Evolutionary conservation across 768 basidiomycete species (phyloP).

Genomic region (Cyathus striatus): DNA sequence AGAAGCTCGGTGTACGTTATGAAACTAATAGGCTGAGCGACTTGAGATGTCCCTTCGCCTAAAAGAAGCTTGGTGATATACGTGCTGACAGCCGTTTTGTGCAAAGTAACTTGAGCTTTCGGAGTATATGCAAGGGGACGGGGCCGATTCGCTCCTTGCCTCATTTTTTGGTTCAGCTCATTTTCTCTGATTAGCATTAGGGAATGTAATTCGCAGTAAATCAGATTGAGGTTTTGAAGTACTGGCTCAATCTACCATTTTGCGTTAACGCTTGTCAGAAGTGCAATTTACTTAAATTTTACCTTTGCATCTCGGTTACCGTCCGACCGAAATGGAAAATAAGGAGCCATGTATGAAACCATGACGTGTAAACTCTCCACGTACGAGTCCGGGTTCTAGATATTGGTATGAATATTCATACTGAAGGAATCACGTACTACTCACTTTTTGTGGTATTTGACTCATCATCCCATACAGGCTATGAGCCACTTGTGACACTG

Average conservation of each 20-base stretch:
- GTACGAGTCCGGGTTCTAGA: slow-evolving; percentile 14
- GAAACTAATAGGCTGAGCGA: slow-evolving; percentile 48
- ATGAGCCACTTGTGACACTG: slow-evolving; percentile 51
- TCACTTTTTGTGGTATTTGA: slow-evolving; percentile 32
- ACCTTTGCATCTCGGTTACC: slow-evolving; percentile 58
- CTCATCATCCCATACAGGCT: slow-evolving; percentile 57
- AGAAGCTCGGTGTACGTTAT: slow-evolving; percentile 60
- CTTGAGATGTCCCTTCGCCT: slow-evolving; percentile 40
- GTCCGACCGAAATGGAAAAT: slow-evolving; percentile 72
- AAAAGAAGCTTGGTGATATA: slow-evolving; percentile 58
- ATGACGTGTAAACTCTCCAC: slow-evolving; percentile 51
- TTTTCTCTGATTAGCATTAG: slow-evolving; percentile 52
- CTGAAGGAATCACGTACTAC: slow-evolving; percentile 13
- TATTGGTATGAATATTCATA: slow-evolving; percentile 2
- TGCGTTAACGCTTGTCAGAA: slow-evolving; percentile 5
- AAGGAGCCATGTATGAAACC: slow-evolving; percentile 69
- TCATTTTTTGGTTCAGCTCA: too few relatives aligned
- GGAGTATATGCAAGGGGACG: too few relatives aligned
- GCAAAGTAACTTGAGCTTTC: too few relatives aligned
- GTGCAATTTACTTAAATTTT: neutral
- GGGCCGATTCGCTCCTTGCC: too few relatives aligned
- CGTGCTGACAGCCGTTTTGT: slow-evolving; percentile 47
- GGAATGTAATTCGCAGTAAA: slow-evolving; percentile 74
- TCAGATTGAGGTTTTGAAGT: slow-evolving; percentile 68
- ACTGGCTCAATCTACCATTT: slow-evolving; percentile 65